Base-by-base conservation (phyloP, 495 filamentous ascomycete species). In the Opeltia flavorubescens region DNA sequence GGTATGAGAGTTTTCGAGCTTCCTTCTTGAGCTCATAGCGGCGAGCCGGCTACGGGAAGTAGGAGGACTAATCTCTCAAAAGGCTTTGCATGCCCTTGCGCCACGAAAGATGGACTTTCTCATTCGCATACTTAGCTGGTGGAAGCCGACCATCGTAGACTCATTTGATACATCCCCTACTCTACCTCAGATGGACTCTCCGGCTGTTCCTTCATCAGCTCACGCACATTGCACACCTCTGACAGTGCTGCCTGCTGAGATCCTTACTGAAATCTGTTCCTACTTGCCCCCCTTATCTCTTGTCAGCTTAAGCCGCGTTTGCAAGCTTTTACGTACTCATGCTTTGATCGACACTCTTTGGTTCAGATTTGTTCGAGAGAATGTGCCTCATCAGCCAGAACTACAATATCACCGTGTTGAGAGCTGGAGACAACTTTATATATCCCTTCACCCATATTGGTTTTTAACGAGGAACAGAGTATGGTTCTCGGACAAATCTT, bases 401-500 rank as follows among this genome's bases (percentile, higher is more conserved):
- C 27, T 49, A 1, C 59, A 69, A 18, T 69, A 80, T 1, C 68
- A 68, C 3, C 76, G 77, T 0, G 85, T 74, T 53, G 50, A 56
- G 5, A 77, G 70, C 13, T 89, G 76, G 58, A 75, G 70, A 46
- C 71, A 76, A 23, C 70, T 96, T 5, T 95, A 83, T 52, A 62
- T 73, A 27, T 71, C 80, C 24, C 81, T 89, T 57, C 71, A 89
- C 46, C 80, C 83, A 1, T 80, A 80, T 54, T 94, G 91, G 83
- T 95, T 93, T 55, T 70, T 96, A 1, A 68, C 83, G 0, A 72
- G 72, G 47, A 64, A 84, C 50, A 86, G 84, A 62, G 62, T 96
- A 33, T 96, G 89, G 89, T 87, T 93, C 55, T 73, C 76, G 27
- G 87, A 95, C 62, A 70, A 59, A 23, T 69, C 75, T n/a, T 62